Conservation (phyloP, 345 rosid genomes). For the Linum lewisii region DNA sequence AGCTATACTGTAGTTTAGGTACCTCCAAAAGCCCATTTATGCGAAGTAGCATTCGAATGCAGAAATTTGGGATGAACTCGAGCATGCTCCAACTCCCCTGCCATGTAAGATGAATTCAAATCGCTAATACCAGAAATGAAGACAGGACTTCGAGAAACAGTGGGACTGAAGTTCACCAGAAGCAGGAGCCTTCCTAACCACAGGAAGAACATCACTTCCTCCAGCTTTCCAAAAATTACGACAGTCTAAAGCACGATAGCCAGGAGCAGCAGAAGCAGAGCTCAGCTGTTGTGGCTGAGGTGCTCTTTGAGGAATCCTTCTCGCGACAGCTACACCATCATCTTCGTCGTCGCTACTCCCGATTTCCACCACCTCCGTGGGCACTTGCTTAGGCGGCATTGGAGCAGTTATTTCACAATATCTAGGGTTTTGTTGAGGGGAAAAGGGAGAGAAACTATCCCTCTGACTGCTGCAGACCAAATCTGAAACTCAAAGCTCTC, state of each 20-base stretch:
- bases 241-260: conserved; percentile 27
- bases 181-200: conserved; percentile 12
- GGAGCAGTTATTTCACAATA: neutral
- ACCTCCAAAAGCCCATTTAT: conserved; percentile 99
- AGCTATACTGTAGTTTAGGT: neutral
- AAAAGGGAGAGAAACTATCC: neutral
- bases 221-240: conserved; percentile 95
- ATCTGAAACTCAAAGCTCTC: neutral
- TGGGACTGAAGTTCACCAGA: too few relatives aligned
- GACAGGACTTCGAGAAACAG: neutral
- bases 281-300: conserved; percentile 13
- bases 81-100: conserved; percentile 76
- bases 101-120: conserved; percentile 6
- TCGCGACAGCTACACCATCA: neutral
- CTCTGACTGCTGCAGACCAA: neutral
- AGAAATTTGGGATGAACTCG: conserved; percentile 93
- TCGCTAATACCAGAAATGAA: neutral
- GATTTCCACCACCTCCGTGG: conserved; percentile 24
- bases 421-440: neutral
- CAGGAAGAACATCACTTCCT: conserved; percentile 21
- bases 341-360: conserved; percentile 49
- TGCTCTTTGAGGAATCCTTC: conserved; percentile 5
- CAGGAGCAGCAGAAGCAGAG: conserved; percentile 11
- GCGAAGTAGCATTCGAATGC: conserved; percentile 98
- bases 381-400: conserved; percentile 12